Evolutionary conservation across 1,284 basidiomycete species (phyloP).

Genomic region (Calocybe gambosa): DNA sequence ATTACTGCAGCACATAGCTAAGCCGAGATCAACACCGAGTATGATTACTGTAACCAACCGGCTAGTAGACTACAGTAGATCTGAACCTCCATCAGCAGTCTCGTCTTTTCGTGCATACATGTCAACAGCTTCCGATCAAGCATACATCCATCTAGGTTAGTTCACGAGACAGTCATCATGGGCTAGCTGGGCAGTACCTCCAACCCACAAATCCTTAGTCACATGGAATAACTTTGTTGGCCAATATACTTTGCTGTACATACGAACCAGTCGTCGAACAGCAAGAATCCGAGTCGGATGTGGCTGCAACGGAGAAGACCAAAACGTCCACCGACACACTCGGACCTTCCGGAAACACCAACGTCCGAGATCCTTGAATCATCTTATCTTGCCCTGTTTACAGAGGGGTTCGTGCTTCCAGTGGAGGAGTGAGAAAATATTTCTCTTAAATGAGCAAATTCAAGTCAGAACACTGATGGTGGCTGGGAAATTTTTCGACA

Average conservation of each 20-base stretch:
- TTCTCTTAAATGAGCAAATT: neutral
- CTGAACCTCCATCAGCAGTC: too few species aligned
- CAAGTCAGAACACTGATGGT: neutral
- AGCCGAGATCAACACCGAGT: neutral
- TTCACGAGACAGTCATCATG: too few species aligned
- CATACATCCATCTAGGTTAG: too few species aligned
- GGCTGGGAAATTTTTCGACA: neutral
- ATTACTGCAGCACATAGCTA: too few species aligned
- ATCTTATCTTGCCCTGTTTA: neutral
- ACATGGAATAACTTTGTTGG: too few species aligned
- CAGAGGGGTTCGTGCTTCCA: neutral
- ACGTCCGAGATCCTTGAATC: constrained; percentile 4
- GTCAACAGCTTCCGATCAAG: too few species aligned
- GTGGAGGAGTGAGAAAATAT: neutral
- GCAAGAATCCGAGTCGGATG: too few species aligned
- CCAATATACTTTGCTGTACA: too few species aligned
- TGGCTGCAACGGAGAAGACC: neutral
- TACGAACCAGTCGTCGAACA: too few species aligned
- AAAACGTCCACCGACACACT: constrained; percentile 6
- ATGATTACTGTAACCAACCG: neutral
- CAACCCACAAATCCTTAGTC: too few species aligned
- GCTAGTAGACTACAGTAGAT: neutral
- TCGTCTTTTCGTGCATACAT: too few species aligned
- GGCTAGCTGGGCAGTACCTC: too few species aligned
- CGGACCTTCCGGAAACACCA: constrained; percentile 5